phyloP scores from a whole-genome alignment of 345 rosid genomes.

The Chamaenerion angustifolium region DNA sequence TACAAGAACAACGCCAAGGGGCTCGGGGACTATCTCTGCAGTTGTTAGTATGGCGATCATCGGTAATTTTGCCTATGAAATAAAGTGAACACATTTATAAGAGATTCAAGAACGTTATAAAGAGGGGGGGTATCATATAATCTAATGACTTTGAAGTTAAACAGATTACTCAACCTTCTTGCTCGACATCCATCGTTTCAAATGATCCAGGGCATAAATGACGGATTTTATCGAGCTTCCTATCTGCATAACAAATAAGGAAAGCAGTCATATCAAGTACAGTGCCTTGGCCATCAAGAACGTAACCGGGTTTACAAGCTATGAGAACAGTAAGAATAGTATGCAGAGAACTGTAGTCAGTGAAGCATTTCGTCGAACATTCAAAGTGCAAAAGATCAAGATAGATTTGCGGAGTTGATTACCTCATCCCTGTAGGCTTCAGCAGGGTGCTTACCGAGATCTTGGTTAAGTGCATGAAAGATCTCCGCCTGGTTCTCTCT shows the following conservation, averaged over 20 bases:
- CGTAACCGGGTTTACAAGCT: not conserved
- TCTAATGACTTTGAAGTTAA: not conserved
- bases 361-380: no score
- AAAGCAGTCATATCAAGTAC: not conserved
- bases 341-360: no score
- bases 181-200: constrained; percentile 47
- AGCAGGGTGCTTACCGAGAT: constrained; percentile 52
- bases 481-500: constrained; percentile 27
- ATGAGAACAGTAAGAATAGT: no score
- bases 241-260: constrained; percentile 22
- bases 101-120: not conserved
- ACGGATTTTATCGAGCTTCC: constrained; percentile 33
- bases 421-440: constrained; percentile 64
- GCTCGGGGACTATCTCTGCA: constrained; percentile 47
- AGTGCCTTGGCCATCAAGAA: no score
- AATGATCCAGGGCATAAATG: constrained; percentile 20
- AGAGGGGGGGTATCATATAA: not conserved
- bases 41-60: constrained; percentile 26
- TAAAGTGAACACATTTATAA: not conserved
- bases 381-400: no score
- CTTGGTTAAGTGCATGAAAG: constrained; percentile 26
- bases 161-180: constrained; percentile 17
- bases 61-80: constrained; percentile 47
- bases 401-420: not conserved
- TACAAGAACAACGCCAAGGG: constrained; percentile 53